Base-by-base conservation (phyloP, 2,329 filamentous ascomycete species). In the Thielaviopsis musarum region DNA sequence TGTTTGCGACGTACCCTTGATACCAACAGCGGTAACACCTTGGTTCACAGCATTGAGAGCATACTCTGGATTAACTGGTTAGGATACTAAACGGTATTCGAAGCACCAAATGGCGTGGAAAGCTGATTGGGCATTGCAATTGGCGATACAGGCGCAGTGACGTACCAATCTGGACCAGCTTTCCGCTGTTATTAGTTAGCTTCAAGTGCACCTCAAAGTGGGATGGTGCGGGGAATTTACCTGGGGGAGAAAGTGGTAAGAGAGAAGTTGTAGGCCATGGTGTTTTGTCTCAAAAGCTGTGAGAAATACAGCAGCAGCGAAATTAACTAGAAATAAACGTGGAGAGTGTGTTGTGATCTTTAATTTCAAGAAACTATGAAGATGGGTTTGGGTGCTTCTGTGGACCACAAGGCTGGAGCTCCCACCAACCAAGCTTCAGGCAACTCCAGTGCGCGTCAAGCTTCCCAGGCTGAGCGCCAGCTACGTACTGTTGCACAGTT, bases 191-290 rank as follows among this genome's bases (percentile, higher is more conserved):
- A 81, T 76, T 72, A 68, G 67, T 63, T 58, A 62, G 62, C 54
- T 54, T 53, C 52, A 48, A 41, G 48, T 55, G 59, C 54, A 64
- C 53, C 52, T 34, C 30, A 54, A 61, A 62, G 66, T 64, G 66
- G 65, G 57, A 63, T 61, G 60, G 62, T 59, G 57, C 60, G 60
- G 52, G 61, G 61, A 64, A 63, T 83, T 74, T 84, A 94, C 93
- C 91, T 98, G 73, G 93, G 93, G 70, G 93, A 97, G 85, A 98
- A 98, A 65, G 93, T 98, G 65, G 93, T 98, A 72, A 98, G 82
- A 62, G 93, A 98, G 84, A 98, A 98, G 59, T 64, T 64, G 62
- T 64, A 64, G 19, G 63, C 63, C 63, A 64, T 64, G 52, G 28
- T 56, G 56, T 21, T 54, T 24, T 54, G 28, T 57, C 19, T 55